A percentile compares a stretch with the other conserved stretches of the same genome.
Conservation (phyloP, 495 filamentous ascomycete species). For the Elaphomyces granulatus region DNA sequence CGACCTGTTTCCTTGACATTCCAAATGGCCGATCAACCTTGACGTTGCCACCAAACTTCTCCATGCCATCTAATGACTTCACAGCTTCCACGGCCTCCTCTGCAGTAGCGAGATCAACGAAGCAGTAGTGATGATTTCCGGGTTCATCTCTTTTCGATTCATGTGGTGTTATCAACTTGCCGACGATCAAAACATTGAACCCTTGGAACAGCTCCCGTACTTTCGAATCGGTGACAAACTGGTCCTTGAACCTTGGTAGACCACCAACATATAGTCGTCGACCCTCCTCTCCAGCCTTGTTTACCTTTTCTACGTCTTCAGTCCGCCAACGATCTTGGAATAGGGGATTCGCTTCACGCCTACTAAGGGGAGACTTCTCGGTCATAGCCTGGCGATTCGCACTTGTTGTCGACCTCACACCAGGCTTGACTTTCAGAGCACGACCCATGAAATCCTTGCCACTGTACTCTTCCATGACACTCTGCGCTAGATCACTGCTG, state of each 20-base stretch:
- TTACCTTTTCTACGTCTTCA: constrained; percentile 8
- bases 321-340: background rate
- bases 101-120: constrained; percentile 33
- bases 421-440: constrained; percentile 46
- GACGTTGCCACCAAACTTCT: constrained; percentile 38
- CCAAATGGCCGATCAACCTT: too few relatives aligned
- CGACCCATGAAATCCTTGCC: constrained; percentile 39
- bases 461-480: constrained; percentile 39
- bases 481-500: constrained; percentile 39
- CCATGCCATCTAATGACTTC: background rate
- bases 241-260: constrained; percentile 30
- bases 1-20: too few relatives aligned
- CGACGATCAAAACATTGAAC: constrained; percentile 29
- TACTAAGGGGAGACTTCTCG: background rate
- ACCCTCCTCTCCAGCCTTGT: too few relatives aligned
- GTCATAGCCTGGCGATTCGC: background rate
- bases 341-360: too few relatives aligned
- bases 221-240: constrained; percentile 26
- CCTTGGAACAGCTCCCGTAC: constrained; percentile 33
- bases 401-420: constrained; percentile 34
- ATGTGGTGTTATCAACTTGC: constrained; percentile 35
- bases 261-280: constrained; percentile 37
- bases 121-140: constrained; percentile 36
- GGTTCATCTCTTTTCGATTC: constrained; percentile 14
- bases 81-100: too few relatives aligned